These are phyloP conservation scores for Acrocalymma vagum DNA, from an alignment of 2,329 filamentous ascomycete species.

Conservation along the genomic window DNA sequence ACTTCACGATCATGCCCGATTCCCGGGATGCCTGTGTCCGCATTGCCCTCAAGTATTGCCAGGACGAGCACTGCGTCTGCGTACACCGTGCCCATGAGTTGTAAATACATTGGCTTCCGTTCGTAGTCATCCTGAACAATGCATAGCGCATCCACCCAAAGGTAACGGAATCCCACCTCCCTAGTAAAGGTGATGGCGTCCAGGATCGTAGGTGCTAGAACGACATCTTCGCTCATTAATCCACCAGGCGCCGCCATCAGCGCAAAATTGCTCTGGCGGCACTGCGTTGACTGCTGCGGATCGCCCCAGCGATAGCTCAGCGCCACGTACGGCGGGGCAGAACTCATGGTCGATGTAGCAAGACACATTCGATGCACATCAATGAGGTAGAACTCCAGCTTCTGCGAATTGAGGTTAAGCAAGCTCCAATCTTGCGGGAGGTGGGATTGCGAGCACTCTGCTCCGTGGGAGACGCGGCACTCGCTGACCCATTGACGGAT, in stretches of 20 bases:
- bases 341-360: slow-evolving; percentile 7
- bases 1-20: slow-evolving; percentile 12
- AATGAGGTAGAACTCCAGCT: slow-evolving; percentile 12
- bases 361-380: slow-evolving; percentile 14
- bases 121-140: slow-evolving; percentile 10
- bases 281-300: slow-evolving; percentile 10
- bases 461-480: slow-evolving; percentile 11
- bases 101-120: slow-evolving; percentile 9
- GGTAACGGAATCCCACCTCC: slow-evolving; percentile 9
- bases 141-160: slow-evolving; percentile 12
- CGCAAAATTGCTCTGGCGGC: slow-evolving; percentile 10
- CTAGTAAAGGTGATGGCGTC: slow-evolving; percentile 6
- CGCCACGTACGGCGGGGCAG: slow-evolving; percentile 16
- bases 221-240: slow-evolving; percentile 9
- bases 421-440: slow-evolving; percentile 8
- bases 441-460: slow-evolving; percentile 11
- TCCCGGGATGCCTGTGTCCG: slow-evolving; percentile 10
- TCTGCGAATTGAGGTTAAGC: slow-evolving; percentile 3
- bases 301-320: slow-evolving; percentile 22
- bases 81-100: slow-evolving; percentile 19
- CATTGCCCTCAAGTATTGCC: slow-evolving; percentile 12
- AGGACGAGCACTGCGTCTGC: slow-evolving; percentile 11
- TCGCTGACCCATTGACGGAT: slow-evolving; percentile 11
- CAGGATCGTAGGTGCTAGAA: slow-evolving; percentile 8
- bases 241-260: slow-evolving; percentile 7